A percentile compares a stretch with the other conserved stretches of the same genome.
Conservation (phyloP, 1,284 basidiomycete species). For the Trichosporon inkin region DNA sequence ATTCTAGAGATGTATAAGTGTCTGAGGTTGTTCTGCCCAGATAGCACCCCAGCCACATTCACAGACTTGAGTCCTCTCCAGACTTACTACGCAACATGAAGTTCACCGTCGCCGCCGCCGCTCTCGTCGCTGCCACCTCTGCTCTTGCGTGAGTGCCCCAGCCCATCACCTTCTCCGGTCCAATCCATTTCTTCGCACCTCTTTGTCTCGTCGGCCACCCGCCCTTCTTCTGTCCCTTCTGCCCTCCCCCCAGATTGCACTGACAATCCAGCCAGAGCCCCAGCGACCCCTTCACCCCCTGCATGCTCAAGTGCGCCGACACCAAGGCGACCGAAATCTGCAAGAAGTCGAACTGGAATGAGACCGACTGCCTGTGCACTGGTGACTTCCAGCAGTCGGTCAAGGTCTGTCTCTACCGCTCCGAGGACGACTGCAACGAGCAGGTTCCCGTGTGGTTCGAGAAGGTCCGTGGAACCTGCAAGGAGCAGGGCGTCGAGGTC, state of each 20-base stretch:
- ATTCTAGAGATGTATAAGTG: neutral
- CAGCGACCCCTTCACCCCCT: neutral
- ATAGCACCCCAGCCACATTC: too few relatives aligned
- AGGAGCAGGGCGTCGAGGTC: constrained; percentile 1
- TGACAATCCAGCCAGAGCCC: neutral
- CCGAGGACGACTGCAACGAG: constrained; percentile 8
- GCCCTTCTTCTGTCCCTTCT: too few relatives aligned
- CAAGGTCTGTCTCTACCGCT: constrained; percentile 11
- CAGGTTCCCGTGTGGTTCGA: constrained; percentile 10
- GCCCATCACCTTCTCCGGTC: too few relatives aligned
- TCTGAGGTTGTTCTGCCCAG: too few relatives aligned
- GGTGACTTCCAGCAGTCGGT: constrained; percentile 9
- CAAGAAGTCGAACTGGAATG: constrained; percentile 1
- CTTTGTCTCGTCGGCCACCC: too few relatives aligned
- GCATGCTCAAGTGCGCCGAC: neutral
- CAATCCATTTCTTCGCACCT: neutral
- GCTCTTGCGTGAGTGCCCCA: neutral
- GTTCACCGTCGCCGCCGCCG: constrained; percentile 1
- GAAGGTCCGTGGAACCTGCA: neutral
- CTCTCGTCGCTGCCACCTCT: constrained; percentile 2
- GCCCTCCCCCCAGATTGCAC: neutral
- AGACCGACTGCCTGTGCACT: constrained; percentile 10
- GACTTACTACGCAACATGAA: too few relatives aligned
- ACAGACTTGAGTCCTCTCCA: too few relatives aligned
- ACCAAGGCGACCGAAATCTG: neutral